Percentiles rank a stretch among this genome's conserved stretches.
Evolutionary conservation across 345 rosid species (phyloP).

Genomic region (Alliaria petiolata): DNA sequence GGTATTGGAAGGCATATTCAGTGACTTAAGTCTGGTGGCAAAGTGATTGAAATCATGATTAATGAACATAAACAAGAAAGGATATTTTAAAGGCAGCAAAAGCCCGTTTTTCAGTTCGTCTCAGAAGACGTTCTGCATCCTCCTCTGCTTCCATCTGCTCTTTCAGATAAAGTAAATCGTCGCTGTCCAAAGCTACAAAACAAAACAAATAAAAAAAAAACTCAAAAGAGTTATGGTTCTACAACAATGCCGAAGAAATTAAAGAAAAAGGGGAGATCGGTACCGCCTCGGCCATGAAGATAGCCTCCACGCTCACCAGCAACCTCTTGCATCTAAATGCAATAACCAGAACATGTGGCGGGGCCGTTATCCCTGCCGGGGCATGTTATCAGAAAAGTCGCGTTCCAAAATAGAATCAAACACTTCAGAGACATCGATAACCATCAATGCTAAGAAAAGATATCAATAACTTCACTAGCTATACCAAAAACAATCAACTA

Average conservation of each 20-base stretch:
- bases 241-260: background rate
- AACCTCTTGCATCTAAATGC: slow-evolving; percentile 97
- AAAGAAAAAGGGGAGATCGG: background rate
- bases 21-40: background rate
- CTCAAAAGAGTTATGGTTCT: background rate
- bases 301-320: slow-evolving; percentile 99
- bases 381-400: slow-evolving; percentile 87
- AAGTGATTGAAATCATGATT: background rate
- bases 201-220: background rate
- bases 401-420: slow-evolving; percentile 2
- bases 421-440: slow-evolving; percentile 1
- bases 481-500: too few species aligned
- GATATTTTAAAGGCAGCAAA: slow-evolving; percentile 99
- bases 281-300: slow-evolving; percentile 99
- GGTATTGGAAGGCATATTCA: background rate
- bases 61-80: slow-evolving; percentile 35
- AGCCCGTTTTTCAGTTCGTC: slow-evolving; percentile 94
- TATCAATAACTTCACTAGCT: too few species aligned
- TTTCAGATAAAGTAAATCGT: slow-evolving; percentile 92
- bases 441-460: too few species aligned
- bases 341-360: slow-evolving; percentile 50
- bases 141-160: slow-evolving; percentile 99
- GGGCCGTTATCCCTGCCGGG: slow-evolving; percentile 98
- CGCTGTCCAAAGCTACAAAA: slow-evolving; percentile 96
- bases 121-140: slow-evolving; percentile 95